Percentiles rank a stretch among this genome's conserved stretches.
These are phyloP conservation scores for Fusarium subtropicale DNA, from an alignment of 2,329 filamentous ascomycete species.

Conservation along the genomic window DNA sequence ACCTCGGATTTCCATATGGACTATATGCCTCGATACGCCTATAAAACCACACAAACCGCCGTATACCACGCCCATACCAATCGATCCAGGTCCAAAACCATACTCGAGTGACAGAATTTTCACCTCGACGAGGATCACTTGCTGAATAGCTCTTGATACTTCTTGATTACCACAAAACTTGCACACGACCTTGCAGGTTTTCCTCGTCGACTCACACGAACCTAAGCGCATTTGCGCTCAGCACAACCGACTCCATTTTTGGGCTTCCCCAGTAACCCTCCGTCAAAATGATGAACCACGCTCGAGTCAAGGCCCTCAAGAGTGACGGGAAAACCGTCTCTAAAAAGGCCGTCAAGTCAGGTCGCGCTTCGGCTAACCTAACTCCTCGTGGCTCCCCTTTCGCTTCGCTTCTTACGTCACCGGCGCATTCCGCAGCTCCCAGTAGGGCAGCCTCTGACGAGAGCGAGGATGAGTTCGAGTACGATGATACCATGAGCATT, in stretches of 20 bases:
- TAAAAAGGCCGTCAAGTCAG: conserved; percentile 71
- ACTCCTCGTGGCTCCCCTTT: conserved; percentile 70
- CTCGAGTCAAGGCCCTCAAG: conserved; percentile 74
- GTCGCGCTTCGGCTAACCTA: conserved; percentile 66
- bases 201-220: conserved; percentile 39
- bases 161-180: conserved; percentile 11
- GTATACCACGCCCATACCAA: conserved; percentile 36
- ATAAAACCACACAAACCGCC: conserved; percentile 35
- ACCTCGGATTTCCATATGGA: conserved; percentile 42
- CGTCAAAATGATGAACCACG: conserved; percentile 66
- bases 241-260: neutral
- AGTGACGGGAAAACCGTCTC: conserved; percentile 80
- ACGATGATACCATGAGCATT: conserved; percentile 58
- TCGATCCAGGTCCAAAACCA: conserved; percentile 39
- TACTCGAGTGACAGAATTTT: conserved; percentile 40
- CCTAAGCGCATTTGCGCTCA: conserved; percentile 2
- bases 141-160: conserved; percentile 33
- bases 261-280: neutral
- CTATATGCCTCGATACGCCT: conserved; percentile 43
- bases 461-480: conserved; percentile 65
- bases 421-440: conserved; percentile 67
- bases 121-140: conserved; percentile 43
- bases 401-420: conserved; percentile 68
- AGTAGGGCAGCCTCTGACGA: conserved; percentile 73
- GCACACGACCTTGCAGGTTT: conserved; percentile 36